Evolutionary conservation across 2,329 filamentous ascomycete species (phyloP), one percentile per base, ranked within the genome.

Genomic region (Alternaria dauci): DNA sequence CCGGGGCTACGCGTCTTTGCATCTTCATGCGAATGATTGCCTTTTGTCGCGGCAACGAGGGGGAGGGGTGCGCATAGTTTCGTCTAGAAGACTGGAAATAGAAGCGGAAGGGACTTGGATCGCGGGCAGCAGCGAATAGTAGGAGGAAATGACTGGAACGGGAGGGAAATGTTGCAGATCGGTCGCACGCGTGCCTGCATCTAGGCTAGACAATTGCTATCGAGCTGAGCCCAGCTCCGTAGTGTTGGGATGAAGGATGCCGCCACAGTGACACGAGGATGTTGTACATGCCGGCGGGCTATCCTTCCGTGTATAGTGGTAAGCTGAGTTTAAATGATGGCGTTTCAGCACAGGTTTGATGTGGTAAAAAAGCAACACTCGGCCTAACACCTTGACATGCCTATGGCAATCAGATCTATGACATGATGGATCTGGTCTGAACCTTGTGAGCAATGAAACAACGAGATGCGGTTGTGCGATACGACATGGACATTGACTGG

Each of bases 161-260:
- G 52, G 58, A 55, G 43, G 18, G n/a, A 39, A 25, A n/a, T 52
- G 53, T 59, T 57, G 62, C 56, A 60, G 48, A 48, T 65, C 41
- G 39, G 58, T 68, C 48, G 53, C 53, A 65, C 62, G 47, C 60
- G 54, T 67, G 55, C 59, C 55, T 63, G 55, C 46, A 50, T 61
- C 57, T 51, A 53, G 55, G 52, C 58, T 61, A 39, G 34, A 56
- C 28, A 48, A 38, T 46, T 60, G 55, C 47, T 63, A 55, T 62
- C 20, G 53, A 66, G 65, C 65, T 66, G 67, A 66, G 50, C 32
- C 59, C 55, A 63, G 53, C 41, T 61, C 62, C 65, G 63, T 52
- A 61, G 59, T 57, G 57, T 62, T 66, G 65, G 66, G 52, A 62
- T 30, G 59, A 38, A 44, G 50, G 52, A 43, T 50, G 30, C 44